Evolutionary conservation across 495 filamentous ascomycete genomes (phyloP).

Genomic region (Hypoxylon trugodes): DNA sequence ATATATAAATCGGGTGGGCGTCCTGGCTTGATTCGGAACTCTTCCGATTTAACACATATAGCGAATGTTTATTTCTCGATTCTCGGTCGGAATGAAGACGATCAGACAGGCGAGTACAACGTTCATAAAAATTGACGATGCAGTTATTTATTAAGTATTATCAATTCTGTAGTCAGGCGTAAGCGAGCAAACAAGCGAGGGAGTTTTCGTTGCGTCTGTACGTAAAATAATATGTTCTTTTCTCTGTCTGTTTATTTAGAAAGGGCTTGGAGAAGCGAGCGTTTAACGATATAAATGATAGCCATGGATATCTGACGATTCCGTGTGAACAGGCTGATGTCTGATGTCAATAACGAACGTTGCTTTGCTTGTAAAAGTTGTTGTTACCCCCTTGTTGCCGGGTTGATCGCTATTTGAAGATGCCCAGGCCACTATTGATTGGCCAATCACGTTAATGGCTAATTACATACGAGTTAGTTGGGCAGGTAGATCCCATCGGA

Average conservation of each 20-base stretch:
- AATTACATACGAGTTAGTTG: conserved; percentile 28
- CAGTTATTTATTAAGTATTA: conserved; percentile 28
- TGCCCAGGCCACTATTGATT: conserved; percentile 4
- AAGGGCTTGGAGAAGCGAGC: no score
- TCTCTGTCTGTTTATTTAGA: no score
- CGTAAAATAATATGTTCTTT: no score
- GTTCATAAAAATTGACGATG: conserved; percentile 13
- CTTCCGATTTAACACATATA: conserved; percentile 1
- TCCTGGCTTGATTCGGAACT: neutral
- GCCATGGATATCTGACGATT: conserved; percentile 14
- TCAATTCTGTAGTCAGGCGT: conserved; percentile 14
- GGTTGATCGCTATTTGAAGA: conserved; percentile 35
- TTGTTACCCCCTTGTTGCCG: conserved; percentile 31
- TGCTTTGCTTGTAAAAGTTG: no score
- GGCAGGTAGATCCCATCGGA: conserved; percentile 20
- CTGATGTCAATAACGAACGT: conserved; percentile 34
- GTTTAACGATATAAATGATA: no score
- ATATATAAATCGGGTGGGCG: neutral
- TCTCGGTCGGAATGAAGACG: neutral
- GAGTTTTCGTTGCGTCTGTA: neutral
- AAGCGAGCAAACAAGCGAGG: conserved; percentile 16
- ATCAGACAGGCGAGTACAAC: conserved; percentile 16
- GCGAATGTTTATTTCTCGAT: conserved; percentile 4
- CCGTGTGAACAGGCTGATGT: conserved; percentile 31
- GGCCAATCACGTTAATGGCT: conserved; percentile 23